Conservation (phyloP, 176 grass and related monocot species). For the Guadua angustifolia region DNA sequence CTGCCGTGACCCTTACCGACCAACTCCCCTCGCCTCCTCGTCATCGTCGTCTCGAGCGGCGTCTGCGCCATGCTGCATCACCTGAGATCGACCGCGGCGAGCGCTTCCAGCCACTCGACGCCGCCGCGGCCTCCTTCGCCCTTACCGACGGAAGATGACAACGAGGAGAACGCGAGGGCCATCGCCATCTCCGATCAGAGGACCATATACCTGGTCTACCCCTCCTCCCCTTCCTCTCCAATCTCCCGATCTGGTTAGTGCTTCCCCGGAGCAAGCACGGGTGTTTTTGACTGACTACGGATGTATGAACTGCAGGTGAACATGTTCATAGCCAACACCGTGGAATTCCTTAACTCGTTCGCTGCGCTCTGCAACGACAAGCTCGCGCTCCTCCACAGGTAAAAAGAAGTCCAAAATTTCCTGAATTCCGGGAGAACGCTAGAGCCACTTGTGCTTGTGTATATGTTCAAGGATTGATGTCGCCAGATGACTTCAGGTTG, state of each 20-base stretch:
- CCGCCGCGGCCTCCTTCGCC: neutral
- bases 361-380: constrained; percentile 58
- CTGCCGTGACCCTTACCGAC: too few relatives aligned
- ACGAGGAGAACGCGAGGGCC: constrained; percentile 44
- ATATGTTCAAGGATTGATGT: neutral
- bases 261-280: neutral
- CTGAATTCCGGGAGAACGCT: neutral
- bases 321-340: constrained; percentile 65
- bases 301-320: constrained; percentile 52
- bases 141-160: neutral
- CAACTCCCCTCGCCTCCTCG: too few relatives aligned
- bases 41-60: neutral
- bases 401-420: neutral
- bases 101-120: neutral
- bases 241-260: neutral
- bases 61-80: constrained; percentile 27
- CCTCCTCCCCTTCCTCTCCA: neutral
- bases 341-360: constrained; percentile 74
- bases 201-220: constrained; percentile 71
- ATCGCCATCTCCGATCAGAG: constrained; percentile 72
- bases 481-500: neutral
- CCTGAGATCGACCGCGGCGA: constrained; percentile 17
- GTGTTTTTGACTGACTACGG: neutral
- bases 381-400: constrained; percentile 68
- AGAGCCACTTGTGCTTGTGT: neutral